These are phyloP conservation scores for Pythium periplocum DNA, from an alignment of 352 stramenopile genomes.

Conservation along the genomic window DNA sequence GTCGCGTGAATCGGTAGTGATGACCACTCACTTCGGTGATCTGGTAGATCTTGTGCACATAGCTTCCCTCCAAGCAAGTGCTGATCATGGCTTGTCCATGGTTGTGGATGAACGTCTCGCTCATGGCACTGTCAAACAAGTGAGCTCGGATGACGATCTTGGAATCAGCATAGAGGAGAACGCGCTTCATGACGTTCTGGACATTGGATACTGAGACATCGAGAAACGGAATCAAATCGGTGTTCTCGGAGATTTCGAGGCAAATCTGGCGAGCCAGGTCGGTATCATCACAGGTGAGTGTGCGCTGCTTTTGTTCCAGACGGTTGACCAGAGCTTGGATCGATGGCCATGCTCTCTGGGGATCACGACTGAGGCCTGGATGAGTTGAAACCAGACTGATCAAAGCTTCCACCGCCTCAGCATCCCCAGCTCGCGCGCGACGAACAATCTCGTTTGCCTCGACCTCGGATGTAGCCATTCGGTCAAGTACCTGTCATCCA, in stretches of 20 bases:
- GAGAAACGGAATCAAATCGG: background rate
- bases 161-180: constrained; percentile 1
- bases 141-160: constrained; percentile 9
- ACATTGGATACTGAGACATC: constrained; percentile 12
- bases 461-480: no score
- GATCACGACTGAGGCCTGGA: background rate
- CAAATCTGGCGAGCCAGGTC: no score
- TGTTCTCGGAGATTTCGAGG: no score
- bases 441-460: no score
- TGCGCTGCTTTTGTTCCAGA: no score
- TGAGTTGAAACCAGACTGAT: no score
- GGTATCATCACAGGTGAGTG: no score
- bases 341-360: constrained; percentile 6
- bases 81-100: constrained; percentile 10
- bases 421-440: no score
- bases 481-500: no score
- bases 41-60: constrained; percentile 3
- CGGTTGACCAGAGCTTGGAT: background rate
- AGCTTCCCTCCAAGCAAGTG: constrained; percentile 6
- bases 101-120: constrained; percentile 6
- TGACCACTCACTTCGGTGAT: background rate
- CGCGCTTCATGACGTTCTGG: constrained; percentile 7
- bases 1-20: constrained; percentile 2
- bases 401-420: no score
- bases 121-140: constrained; percentile 1